Percentiles rank a stretch among this genome's conserved stretches.
These are phyloP conservation scores for Tricharina praecox DNA, from an alignment of 495 filamentous ascomycete genomes.

Conservation along the genomic window DNA sequence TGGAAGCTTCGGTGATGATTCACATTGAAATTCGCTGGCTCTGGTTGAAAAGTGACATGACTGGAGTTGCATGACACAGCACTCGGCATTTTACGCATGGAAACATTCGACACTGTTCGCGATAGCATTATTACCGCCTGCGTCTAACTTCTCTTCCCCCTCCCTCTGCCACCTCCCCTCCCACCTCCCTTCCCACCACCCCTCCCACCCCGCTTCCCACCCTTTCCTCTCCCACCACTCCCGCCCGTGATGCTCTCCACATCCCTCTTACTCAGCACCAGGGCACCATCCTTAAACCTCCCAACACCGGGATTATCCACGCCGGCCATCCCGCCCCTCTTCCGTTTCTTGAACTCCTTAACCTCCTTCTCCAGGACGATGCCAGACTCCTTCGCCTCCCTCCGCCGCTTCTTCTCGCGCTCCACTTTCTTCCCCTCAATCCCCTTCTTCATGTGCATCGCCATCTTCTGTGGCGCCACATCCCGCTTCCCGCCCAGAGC, in stretches of 20 bases:
- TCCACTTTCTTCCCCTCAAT: constrained; percentile 47
- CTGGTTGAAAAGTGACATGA: too few relatives aligned
- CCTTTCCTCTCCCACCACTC: constrained; percentile 19
- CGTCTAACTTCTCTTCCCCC: too few relatives aligned
- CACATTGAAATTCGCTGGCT: too few relatives aligned
- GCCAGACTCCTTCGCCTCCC: constrained; percentile 74
- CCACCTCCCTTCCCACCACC: constrained; percentile 18
- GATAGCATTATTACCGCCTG: too few relatives aligned
- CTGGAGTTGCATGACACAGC: too few relatives aligned
- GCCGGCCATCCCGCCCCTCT: constrained; percentile 28
- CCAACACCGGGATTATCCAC: constrained; percentile 64
- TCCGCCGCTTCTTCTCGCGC: constrained; percentile 52
- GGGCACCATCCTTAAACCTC: constrained; percentile 57
- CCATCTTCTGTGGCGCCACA: constrained; percentile 64
- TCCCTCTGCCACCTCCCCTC: too few relatives aligned
- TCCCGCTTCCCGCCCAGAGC: constrained; percentile 64
- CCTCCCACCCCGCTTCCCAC: constrained; percentile 20
- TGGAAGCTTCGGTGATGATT: too few relatives aligned
- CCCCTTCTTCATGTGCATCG: constrained; percentile 59
- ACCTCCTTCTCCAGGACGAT: constrained; percentile 63
- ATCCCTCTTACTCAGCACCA: constrained; percentile 65
- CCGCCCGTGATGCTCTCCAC: constrained; percentile 48
- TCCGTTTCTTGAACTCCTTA: constrained; percentile 32
- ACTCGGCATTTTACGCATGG: too few relatives aligned
- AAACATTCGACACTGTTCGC: too few relatives aligned